Base-by-base conservation (phyloP, 2,329 filamentous ascomycete genomes). In the Pestalotiopsis sp. region DNA sequence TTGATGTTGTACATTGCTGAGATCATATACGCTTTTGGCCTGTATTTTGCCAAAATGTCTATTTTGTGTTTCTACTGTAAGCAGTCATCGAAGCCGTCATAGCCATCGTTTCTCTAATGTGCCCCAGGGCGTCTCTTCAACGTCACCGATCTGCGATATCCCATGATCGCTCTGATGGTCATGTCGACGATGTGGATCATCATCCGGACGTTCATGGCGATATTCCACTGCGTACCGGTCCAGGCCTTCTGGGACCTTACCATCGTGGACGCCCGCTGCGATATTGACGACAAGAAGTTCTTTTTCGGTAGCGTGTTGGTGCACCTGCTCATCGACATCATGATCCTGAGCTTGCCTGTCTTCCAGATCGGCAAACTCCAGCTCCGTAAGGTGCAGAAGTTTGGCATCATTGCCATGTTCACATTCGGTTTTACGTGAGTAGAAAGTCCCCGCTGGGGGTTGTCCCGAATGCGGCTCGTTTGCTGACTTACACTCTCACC, bases 31-130 rank as follows among this genome's bases (percentile, higher is more conserved):
- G 71, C 67, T 38, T 76, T 75, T 31, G 73, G 75, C 14, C 73
- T 79, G 14, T 74, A 71, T 9, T 75, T 76, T 61, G 72, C 71
- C 17, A 78, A 79, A 64, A 72, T 77, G 52, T 75, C 77, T 14
- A 70, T 78, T 11, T 70, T 79, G 11, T 70, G 67, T 27, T 75
- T 79, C 41, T 79, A 78, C 69, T 76, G 73, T 36, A 36, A 36
- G 57, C 27, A 25, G 7, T 1, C 20, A 9, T 27, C 4, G 7
- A 27, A 59, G 5, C n/a, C n/a, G n/a, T 4, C n/a, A 14, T 14
- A 20, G 7, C 52, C n/a, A 31, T 9, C 12, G 11, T 23, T 27
- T 23, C 12, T 17, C 20, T 27, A 23, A 23, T 23, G 17, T 6
- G 25, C 57, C 20, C 7, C 57, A 59, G 27, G 57, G 72, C 73